Evolutionary conservation across 257 asterid genomes (phyloP).

Genomic region (Lavandula angustifolia): DNA sequence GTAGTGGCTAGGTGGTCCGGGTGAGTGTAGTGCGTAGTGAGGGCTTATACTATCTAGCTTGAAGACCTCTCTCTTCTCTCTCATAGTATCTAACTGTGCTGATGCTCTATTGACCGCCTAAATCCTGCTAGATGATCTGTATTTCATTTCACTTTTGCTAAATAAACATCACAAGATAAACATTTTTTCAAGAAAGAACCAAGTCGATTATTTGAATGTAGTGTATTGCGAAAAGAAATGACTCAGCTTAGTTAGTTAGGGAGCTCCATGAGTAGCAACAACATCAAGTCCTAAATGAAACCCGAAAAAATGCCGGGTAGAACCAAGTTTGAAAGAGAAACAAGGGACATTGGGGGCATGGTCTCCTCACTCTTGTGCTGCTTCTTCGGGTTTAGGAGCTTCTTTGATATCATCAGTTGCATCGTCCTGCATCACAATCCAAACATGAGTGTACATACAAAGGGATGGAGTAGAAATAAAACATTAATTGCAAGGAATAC

Average conservation of each 20-base stretch:
- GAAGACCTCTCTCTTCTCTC: no score
- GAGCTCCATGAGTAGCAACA: slow-evolving; percentile 29
- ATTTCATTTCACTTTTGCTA: not conserved
- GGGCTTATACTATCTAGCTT: no score
- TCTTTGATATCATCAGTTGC: slow-evolving; percentile 57
- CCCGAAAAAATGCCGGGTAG: slow-evolving; percentile 26
- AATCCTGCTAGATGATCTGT: no score
- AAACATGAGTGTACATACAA: no score
- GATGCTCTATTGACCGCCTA: no score
- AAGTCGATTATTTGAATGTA: not conserved
- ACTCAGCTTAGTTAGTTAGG: slow-evolving; percentile 15
- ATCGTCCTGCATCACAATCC: slow-evolving; percentile 42
- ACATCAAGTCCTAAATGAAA: slow-evolving; percentile 30
- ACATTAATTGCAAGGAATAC: no score
- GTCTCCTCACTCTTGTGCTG: slow-evolving; percentile 42
- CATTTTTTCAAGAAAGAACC: slow-evolving; percentile 12
- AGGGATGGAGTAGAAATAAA: no score
- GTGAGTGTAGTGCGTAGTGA: no score
- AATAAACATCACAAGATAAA: slow-evolving; percentile 15
- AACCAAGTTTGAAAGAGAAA: slow-evolving; percentile 24
- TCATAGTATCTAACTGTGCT: no score
- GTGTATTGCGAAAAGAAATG: not conserved
- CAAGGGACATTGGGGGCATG: slow-evolving; percentile 12
- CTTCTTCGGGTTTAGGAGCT: slow-evolving; percentile 46
- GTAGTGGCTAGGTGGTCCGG: no score